Conservation (phyloP, 129 eudicot genomes). For the Arctium lappa region DNA sequence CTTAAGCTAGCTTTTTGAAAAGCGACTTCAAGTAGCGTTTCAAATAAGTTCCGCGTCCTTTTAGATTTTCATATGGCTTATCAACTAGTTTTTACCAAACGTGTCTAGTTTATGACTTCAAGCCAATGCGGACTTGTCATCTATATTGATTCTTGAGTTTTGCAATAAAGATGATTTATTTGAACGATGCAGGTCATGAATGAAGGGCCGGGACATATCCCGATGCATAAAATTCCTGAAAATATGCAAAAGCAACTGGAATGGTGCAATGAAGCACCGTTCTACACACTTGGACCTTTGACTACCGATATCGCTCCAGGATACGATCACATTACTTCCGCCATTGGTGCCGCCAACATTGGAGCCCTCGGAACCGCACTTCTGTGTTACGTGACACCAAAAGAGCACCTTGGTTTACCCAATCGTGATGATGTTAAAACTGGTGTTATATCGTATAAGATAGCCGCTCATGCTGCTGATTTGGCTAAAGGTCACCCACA, state of each 20-base stretch:
- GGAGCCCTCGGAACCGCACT: slow-evolving; percentile 99
- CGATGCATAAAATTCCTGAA: slow-evolving; percentile 93
- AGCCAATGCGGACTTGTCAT: not conserved
- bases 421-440: slow-evolving; percentile 92
- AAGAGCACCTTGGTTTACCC: slow-evolving; percentile 95
- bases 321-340: slow-evolving; percentile 96
- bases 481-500: slow-evolving; percentile 84
- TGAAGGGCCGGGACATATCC: slow-evolving; percentile 98
- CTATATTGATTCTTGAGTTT: not conserved
- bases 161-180: not conserved
- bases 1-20: not conserved
- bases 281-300: slow-evolving; percentile 96
- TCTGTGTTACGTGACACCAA: slow-evolving; percentile 92
- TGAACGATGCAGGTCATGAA: slow-evolving; percentile 70
- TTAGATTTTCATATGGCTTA: not conserved
- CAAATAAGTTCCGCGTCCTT: not conserved
- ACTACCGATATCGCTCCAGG: slow-evolving; percentile 99
- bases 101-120: not conserved
- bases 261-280: slow-evolving; percentile 98
- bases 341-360: slow-evolving; percentile 97
- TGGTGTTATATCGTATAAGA: slow-evolving; percentile 87
- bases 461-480: slow-evolving; percentile 99
- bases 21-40: not conserved
- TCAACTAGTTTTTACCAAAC: not conserved
- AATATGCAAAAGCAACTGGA: slow-evolving; percentile 96